Conservation (phyloP, 768 basidiomycete species). For the Hypsizygus marmoreus region DNA sequence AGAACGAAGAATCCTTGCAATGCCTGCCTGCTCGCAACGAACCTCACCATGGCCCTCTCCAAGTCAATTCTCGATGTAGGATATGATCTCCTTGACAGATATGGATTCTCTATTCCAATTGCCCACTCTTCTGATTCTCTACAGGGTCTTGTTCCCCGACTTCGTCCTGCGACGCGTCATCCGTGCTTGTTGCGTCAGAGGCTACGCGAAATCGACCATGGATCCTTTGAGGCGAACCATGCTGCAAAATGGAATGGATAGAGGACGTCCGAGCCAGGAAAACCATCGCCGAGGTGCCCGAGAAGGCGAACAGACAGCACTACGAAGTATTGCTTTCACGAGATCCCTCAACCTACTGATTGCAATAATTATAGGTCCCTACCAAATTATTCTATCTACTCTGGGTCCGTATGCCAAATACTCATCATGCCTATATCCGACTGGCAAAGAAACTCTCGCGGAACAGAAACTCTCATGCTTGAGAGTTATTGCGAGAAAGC, state of each 20-base stretch:
- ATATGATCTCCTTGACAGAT: constrained; percentile 13
- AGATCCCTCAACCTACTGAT: not conserved
- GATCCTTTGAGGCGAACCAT: constrained; percentile 61
- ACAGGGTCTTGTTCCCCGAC: constrained; percentile 66
- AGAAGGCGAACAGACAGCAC: constrained; percentile 76
- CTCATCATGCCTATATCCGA: constrained; percentile 65
- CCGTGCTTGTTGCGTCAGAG: constrained; percentile 49
- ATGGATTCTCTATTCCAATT: constrained; percentile 18
- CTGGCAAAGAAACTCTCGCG: constrained; percentile 56
- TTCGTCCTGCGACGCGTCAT: constrained; percentile 40
- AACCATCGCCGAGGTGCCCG: constrained; percentile 61
- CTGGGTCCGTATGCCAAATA: constrained; percentile 69
- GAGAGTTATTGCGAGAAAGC: constrained; percentile 70
- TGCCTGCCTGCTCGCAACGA: too few relatives aligned
- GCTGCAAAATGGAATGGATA: constrained; percentile 66
- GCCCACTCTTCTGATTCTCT: not conserved
- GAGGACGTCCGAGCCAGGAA: constrained; percentile 49
- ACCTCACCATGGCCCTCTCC: constrained; percentile 7
- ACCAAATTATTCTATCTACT: constrained; percentile 66
- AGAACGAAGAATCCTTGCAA: too few relatives aligned
- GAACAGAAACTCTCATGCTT: constrained; percentile 66
- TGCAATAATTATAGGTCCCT: constrained; percentile 41
- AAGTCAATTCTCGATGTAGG: constrained; percentile 7
- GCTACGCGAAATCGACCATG: constrained; percentile 61
- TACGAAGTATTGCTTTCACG: constrained; percentile 63